Conservation (phyloP, 106 monocot species). For the Iris macrosiphon region DNA sequence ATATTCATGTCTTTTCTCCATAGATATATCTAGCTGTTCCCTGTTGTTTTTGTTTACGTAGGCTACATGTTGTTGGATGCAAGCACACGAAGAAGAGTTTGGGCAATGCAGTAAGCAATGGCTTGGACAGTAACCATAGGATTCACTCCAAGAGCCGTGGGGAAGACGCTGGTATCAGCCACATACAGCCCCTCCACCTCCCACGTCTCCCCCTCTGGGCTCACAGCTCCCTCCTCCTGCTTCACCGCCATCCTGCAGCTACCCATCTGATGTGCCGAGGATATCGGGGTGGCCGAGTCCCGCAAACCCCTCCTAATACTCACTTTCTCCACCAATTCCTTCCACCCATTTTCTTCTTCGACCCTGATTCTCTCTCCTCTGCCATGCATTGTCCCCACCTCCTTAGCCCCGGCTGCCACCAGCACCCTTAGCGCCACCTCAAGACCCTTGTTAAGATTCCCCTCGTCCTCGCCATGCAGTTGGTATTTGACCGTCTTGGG, state of each 20-base stretch:
- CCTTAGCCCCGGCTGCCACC: slow-evolving; percentile 64
- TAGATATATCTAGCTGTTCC: too few species aligned
- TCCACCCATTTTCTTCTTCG: slow-evolving; percentile 25
- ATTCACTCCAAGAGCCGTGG: slow-evolving; percentile 68
- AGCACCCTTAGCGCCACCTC: slow-evolving; percentile 39
- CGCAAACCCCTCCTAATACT: slow-evolving; percentile 13
- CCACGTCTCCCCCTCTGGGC: slow-evolving; percentile 64
- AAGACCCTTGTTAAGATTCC: slow-evolving; percentile 38
- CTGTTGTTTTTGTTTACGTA: too few species aligned
- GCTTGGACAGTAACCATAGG: slow-evolving; percentile 90
- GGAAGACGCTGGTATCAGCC: slow-evolving; percentile 60
- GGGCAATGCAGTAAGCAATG: slow-evolving; percentile 40
- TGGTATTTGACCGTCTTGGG: slow-evolving; percentile 28
- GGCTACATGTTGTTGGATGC: too few species aligned
- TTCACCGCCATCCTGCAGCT: slow-evolving; percentile 76
- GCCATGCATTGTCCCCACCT: slow-evolving; percentile 64
- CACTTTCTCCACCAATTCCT: slow-evolving; percentile 41
- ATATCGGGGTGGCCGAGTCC: slow-evolving; percentile 11
- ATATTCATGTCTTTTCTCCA: too few species aligned
- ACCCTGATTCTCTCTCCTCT: slow-evolving; percentile 38
- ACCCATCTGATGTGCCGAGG: slow-evolving; percentile 83
- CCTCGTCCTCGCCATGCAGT: slow-evolving; percentile 38
- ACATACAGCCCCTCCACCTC: slow-evolving; percentile 78
- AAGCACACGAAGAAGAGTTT: background rate
- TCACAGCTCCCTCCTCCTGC: slow-evolving; percentile 45